Evolutionary conservation across 192 early-diverging fungal species (phyloP), one percentile per base, ranked within the genome.

Genomic region (Coemansia interrupta): DNA sequence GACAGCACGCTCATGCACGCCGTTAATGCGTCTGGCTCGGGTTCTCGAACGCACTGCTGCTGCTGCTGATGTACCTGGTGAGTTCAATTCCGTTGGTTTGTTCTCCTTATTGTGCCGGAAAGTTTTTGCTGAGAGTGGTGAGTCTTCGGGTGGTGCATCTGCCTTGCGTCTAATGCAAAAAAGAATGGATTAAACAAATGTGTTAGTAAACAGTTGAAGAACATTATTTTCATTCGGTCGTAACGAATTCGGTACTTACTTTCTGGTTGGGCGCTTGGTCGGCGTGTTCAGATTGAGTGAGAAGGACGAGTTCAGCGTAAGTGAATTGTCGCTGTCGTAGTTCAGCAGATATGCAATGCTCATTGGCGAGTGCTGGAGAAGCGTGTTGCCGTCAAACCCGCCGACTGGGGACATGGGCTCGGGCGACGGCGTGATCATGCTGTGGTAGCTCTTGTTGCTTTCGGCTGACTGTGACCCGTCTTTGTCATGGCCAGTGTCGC

Each of bases 391-490:
- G 8, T 22, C 14, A 10, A 47, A 23, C 10, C 46, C 43, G 24
- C 23, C 10, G 12, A 10, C 5, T 23, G 12, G 22, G 0, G n/a
- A 7, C 46, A 47, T 47, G 46, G 46, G 46, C 11, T 47, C 46
- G 5, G 46, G 46, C 0, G 46, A 47, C 46, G 46, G 46, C 19
- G 46, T 47, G 46, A 47, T 47, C 46, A 47, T 47, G 46, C 46
- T 47, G 46, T 23, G 46, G 19, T 47, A 47, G 46, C 46, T 47
- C 20, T 47, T 47, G 46, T 47, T 47, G 46, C 46, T 47, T 10
- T 47, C 46, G 0, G 23, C 46, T 23, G 46, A 47, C 1, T 23
- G 46, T 12, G 46, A 47, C 46, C 46, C 46, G 19, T 47, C 46
- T 11, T 47, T 12, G 20, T 23, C 20, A 6, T 20, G 46, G 17